These are phyloP conservation scores for Fusarium sp. DNA, from an alignment of 2,329 filamentous ascomycete genomes.

Conservation along the genomic window DNA sequence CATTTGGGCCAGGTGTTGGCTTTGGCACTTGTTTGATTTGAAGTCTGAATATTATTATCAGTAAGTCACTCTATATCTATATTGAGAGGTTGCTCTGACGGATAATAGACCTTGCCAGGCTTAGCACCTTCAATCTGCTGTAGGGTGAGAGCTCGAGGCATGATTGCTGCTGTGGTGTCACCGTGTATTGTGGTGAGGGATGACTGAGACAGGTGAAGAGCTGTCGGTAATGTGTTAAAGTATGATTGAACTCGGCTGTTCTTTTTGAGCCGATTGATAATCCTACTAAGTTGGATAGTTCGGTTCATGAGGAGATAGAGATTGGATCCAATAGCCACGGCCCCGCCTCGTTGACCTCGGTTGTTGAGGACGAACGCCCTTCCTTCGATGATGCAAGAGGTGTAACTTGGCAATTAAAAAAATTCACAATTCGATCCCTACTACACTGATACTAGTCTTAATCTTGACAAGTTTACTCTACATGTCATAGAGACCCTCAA, in stretches of 20 bases:
- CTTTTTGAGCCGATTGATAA: background rate
- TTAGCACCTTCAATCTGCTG: slow-evolving; percentile 80
- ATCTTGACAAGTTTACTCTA: too few relatives aligned
- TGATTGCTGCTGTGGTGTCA: slow-evolving; percentile 43
- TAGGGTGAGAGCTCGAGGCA: slow-evolving; percentile 73
- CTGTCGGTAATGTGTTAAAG: too few relatives aligned
- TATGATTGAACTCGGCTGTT: slow-evolving; percentile 2
- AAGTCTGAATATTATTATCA: slow-evolving; percentile 59
- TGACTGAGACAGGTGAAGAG: background rate
- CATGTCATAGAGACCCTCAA: too few relatives aligned
- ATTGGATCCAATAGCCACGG: slow-evolving; percentile 1
- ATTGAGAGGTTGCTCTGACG: slow-evolving; percentile 61
- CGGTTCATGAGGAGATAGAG: background rate
- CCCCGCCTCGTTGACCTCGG: slow-evolving; percentile 33
- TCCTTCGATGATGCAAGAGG: slow-evolving; percentile 4
- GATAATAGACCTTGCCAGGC: slow-evolving; percentile 90
- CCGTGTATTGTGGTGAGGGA: background rate
- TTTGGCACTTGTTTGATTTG: slow-evolving; percentile 72
- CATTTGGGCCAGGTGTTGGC: slow-evolving; percentile 73
- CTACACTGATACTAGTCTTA: too few relatives aligned
- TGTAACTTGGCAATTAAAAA: too few relatives aligned
- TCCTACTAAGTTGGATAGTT: background rate
- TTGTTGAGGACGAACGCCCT: slow-evolving; percentile 2
- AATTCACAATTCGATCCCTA: too few relatives aligned
- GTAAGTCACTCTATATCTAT: slow-evolving; percentile 6